Evolutionary conservation across 169 alveolate species (phyloP).

Genomic region (Cryptosporidium ubiquitum): DNA sequence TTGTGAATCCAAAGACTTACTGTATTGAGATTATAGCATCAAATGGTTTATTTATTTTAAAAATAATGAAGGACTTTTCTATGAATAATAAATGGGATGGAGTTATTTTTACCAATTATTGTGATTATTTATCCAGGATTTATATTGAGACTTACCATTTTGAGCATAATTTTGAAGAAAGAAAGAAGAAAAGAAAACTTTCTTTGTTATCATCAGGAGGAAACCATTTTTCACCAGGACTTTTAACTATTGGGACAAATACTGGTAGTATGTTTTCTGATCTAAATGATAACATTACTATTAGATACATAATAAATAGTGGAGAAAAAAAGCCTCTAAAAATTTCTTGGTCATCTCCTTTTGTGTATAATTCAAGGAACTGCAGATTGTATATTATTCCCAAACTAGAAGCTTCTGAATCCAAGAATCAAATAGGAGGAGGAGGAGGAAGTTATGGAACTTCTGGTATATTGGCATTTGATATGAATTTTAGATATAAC

Average conservation of each 20-base stretch:
- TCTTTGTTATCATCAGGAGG: not conserved
- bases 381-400: constrained; percentile 67
- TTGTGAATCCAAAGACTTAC: constrained; percentile 56
- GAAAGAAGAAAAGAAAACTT: constrained; percentile 15
- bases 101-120: constrained; percentile 51
- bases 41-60: constrained; percentile 32
- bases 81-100: constrained; percentile 46
- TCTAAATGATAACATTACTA: not conserved
- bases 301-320: constrained; percentile 8
- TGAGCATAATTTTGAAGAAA: constrained; percentile 49
- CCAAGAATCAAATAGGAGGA: not conserved
- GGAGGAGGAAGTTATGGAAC: not conserved
- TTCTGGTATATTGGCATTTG: constrained; percentile 57
- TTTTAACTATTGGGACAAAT: not conserved
- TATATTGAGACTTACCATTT: constrained; percentile 51
- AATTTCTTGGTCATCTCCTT: constrained; percentile 63
- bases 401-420: not conserved
- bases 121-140: constrained; percentile 45
- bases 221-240: not conserved
- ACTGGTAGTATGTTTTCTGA: not conserved
- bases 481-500: constrained; percentile 39
- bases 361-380: constrained; percentile 52
- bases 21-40: constrained; percentile 48
- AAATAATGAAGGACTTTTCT: constrained; percentile 5
- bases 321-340: not conserved